Evolutionary conservation across 441 rosid genomes (phyloP).

Genomic region (Populus hybrid): DNA sequence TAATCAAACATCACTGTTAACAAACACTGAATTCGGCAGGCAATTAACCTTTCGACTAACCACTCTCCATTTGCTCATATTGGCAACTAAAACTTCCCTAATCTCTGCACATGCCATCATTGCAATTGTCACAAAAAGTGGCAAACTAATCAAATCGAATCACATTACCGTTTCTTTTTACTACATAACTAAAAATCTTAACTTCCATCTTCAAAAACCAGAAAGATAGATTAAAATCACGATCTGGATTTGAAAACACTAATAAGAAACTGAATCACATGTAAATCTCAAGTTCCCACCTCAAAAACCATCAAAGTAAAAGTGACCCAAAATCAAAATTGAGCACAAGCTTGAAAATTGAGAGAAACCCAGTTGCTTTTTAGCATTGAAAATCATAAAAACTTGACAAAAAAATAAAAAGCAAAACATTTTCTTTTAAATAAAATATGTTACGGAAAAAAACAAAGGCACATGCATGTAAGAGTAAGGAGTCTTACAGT

Average conservation of each 20-base stretch:
- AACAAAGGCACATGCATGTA: background rate
- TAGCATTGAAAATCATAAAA: background rate
- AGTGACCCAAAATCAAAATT: slow-evolving; percentile 4
- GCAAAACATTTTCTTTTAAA: background rate
- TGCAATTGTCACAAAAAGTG: background rate
- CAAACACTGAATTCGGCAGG: background rate
- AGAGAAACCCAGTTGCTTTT: background rate
- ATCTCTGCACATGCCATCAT: background rate
- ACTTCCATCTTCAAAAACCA: background rate
- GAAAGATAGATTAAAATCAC: background rate
- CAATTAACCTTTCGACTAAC: slow-evolving; percentile 1
- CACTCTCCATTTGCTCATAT: background rate
- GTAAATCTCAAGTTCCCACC: slow-evolving; percentile 18
- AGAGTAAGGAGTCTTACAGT: background rate
- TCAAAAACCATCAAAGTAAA: background rate
- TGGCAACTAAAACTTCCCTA: background rate
- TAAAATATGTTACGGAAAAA: background rate
- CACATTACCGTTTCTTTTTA: background rate
- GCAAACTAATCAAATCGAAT: background rate
- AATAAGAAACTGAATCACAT: background rate
- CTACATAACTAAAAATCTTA: background rate
- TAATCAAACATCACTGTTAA: background rate
- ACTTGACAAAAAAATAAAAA: slow-evolving; percentile 8
- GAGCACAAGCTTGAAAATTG: background rate
- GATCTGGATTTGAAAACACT: background rate